phyloP scores from a whole-genome alignment of 441 rosid species.

The Manihot esculenta region DNA sequence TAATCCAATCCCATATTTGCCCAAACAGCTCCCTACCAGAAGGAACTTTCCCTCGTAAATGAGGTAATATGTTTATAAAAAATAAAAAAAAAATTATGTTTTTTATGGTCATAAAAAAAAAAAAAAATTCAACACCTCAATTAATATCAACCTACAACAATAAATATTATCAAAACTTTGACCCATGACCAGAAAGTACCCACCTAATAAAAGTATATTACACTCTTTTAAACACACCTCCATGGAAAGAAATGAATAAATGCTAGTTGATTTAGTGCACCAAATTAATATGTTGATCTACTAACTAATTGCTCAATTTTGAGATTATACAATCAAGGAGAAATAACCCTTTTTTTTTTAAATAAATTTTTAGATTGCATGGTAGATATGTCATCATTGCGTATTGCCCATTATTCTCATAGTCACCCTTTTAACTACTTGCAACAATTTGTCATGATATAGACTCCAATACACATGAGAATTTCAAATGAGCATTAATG shows the following conservation, averaged over 20 bases:
- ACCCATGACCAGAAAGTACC: not conserved
- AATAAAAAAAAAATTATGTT: no score
- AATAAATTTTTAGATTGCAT: not conserved
- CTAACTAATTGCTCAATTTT: no score
- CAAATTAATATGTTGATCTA: no score
- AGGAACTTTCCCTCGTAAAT: conserved; percentile 1
- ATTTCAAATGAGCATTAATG: not conserved
- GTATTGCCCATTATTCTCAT: not conserved
- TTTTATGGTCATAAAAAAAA: not conserved
- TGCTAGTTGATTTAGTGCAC: no score
- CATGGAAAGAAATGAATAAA: not conserved
- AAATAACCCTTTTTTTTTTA: not conserved
- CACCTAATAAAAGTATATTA: not conserved
- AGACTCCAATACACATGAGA: not conserved
- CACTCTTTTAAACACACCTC: not conserved
- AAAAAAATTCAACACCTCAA: not conserved
- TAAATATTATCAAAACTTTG: not conserved
- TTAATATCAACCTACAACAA: not conserved
- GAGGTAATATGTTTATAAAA: not conserved
- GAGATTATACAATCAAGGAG: not conserved
- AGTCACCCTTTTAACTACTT: not conserved
- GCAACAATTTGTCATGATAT: not conserved
- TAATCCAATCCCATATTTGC: not conserved
- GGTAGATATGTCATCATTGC: not conserved
- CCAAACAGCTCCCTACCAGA: not conserved